Evolutionary conservation across 148 eudicot species (phyloP).

Genomic region (Cornus suecica): DNA sequence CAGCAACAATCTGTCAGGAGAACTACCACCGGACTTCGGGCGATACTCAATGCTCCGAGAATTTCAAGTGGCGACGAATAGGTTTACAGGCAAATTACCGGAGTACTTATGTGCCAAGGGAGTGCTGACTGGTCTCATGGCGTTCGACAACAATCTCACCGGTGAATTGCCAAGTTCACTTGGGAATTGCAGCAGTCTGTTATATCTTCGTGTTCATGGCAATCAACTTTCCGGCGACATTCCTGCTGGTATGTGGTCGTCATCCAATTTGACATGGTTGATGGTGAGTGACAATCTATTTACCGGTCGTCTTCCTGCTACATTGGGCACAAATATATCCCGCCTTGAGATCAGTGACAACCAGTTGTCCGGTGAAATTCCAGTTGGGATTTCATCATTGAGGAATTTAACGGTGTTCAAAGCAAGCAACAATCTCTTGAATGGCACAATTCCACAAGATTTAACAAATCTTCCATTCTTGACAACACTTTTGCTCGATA

Average conservation of each 20-base stretch:
- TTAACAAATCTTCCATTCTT: background rate
- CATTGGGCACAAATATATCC: background rate
- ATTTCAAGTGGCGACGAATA: background rate
- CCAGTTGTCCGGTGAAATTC: slow-evolving; percentile 4
- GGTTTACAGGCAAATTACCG: background rate
- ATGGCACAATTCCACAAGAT: background rate
- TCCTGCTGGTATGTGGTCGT: slow-evolving; percentile 8
- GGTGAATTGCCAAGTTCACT: slow-evolving; percentile 6
- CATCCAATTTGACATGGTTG: background rate
- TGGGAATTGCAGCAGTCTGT: background rate
- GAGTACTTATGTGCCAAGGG: slow-evolving; percentile 6
- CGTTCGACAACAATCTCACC: background rate
- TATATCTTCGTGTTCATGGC: background rate
- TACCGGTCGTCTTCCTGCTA: background rate
- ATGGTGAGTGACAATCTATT: background rate
- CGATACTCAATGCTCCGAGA: background rate
- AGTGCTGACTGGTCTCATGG: background rate
- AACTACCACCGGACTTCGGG: background rate
- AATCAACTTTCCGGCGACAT: background rate
- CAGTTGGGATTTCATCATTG: slow-evolving; percentile 1
- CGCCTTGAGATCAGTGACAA: background rate
- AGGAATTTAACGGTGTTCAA: background rate
- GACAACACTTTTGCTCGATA: background rate
- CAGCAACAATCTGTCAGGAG: background rate
- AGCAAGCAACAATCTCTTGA: slow-evolving; percentile 1